Base-by-base conservation (phyloP, 163 green algal species). In the Scenedesmus sp. region DNA sequence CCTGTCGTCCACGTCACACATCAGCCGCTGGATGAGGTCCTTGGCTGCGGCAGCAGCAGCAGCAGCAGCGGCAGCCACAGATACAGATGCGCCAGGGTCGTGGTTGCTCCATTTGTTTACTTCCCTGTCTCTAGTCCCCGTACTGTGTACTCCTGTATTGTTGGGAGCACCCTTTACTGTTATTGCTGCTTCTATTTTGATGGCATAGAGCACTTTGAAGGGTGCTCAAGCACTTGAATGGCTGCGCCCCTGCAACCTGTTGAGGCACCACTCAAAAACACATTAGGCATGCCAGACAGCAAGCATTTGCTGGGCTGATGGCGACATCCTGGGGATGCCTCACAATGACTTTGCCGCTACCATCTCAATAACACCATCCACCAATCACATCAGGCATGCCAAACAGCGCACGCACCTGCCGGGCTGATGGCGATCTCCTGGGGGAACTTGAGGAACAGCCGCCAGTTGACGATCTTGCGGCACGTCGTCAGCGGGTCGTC, bases 381-480 rank as follows among this genome's bases (percentile, higher is more conserved):
- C 46, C 24, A 22, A 73, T 73, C 13, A 10, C 24, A 73, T 3
- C 24, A 65, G 53, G n/a, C n/a, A 65, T 26, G 10, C 2, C 10
- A 65, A 12, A 65, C 53, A 65, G 10, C 13, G 53, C 26, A n/a
- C 61, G 24, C 61, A 73, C 61, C 61, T 73, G 61, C 65, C 16
- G 65, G 65, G 65, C 46, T 59, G 26, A 83, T 30, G 40, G 42
- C 84, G 0, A 95, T 94, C 91, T 98, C 97, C 22, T 95, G 92
- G 1, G 97, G 96, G 81, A 98, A 98, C 70, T 94, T 94, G 33
- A 99, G 94, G 95, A 98, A 98, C 80, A 96, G 96, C 59, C 97
- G 95, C 98, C 98, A 99, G 94, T 99, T 99, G 81, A 99, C 98
- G 90, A 99, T 99, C 93, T 99, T 99, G 70, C 97, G 94, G 93